phyloP scores from a whole-genome alignment of 805 yeast species.

The Starmerella gropengiesseri region DNA sequence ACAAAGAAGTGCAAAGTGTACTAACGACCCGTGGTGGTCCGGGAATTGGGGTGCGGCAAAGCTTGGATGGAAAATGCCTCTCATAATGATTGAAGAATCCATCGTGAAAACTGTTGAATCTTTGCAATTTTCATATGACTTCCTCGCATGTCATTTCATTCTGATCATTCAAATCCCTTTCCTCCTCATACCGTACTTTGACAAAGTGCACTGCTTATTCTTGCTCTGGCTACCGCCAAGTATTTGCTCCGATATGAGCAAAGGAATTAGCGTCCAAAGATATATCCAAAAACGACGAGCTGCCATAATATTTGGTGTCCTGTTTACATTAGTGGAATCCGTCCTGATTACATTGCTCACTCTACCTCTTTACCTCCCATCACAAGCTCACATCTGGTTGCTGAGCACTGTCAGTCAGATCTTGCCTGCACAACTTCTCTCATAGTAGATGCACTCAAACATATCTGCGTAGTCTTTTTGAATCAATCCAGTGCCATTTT shows the following conservation, averaged over 20 bases:
- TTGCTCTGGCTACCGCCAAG: slow-evolving; percentile 86
- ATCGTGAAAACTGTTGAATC: slow-evolving; percentile 75
- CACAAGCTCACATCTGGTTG: neutral
- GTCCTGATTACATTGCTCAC: slow-evolving; percentile 5
- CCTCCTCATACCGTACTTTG: slow-evolving; percentile 65
- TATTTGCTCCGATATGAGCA: slow-evolving; percentile 56
- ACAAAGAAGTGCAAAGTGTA: slow-evolving; percentile 46
- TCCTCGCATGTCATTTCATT: slow-evolving; percentile 69
- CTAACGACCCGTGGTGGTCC: slow-evolving; percentile 61
- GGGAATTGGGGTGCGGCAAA: slow-evolving; percentile 46
- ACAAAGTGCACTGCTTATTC: slow-evolving; percentile 87
- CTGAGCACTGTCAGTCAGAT: neutral
- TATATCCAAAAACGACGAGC: slow-evolving; percentile 47
- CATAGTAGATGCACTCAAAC: too few relatives aligned
- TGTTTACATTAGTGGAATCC: slow-evolving; percentile 4
- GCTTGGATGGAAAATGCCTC: slow-evolving; percentile 69
- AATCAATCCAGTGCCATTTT: too few relatives aligned
- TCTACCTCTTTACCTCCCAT: slow-evolving; percentile 10
- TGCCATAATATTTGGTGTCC: slow-evolving; percentile 13
- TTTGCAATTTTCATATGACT: slow-evolving; percentile 86
- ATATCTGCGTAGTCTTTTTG: too few relatives aligned
- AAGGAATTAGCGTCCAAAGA: slow-evolving; percentile 69
- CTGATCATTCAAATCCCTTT: slow-evolving; percentile 75
- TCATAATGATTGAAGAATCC: slow-evolving; percentile 73
- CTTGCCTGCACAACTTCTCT: too few relatives aligned